Base-by-base conservation (phyloP, 2,329 filamentous ascomycete species). In the Lachnellula occidentalis region DNA sequence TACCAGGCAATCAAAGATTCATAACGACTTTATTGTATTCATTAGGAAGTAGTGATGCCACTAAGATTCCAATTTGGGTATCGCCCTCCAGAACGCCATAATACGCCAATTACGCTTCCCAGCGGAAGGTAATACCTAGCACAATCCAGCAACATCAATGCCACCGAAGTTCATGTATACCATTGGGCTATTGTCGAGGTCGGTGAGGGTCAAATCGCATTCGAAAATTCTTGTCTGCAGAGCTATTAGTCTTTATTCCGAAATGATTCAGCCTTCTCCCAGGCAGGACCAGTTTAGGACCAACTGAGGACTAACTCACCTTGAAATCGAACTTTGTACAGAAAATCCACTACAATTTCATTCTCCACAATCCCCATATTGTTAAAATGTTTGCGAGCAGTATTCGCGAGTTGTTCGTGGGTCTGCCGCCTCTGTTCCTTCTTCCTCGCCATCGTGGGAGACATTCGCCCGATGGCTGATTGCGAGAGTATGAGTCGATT, bases 311-410 rank as follows among this genome's bases (percentile, higher is more conserved):
- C 9, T 46, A 14, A 55, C 58, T 50, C 51, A 70, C 68, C 66
- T 61, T 70, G 68, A 60, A 63, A 67, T 37, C 65, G 67, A 21
- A 70, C 67, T 51, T 70, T 70, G 55, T 70, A 70, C 48, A 70
- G 50, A 48, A 69, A 69, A 37, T 69, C 87, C 54, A 92, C 87
- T 54, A 94, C 87, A 61, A 91, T 85, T 64, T 94, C 89, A 67
- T 86, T 90, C 74, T 95, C 90, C 60, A 85, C 86, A 41, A 92
- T 82, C 15, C 86, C 87, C 61, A 88, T 78, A 34, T 82, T 83
- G 67, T 94, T 94, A 74, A 94, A 94, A 71, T 94, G 88, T 69
- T 90, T 92, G 60, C 88, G 79, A 48, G 92, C 86, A 1, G 82
- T 78, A 61, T 83, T 78, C 8, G 87, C 86, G 52, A 95, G 75